Base-by-base conservation (phyloP, 306 rosid species). In the Acacia confusa region DNA sequence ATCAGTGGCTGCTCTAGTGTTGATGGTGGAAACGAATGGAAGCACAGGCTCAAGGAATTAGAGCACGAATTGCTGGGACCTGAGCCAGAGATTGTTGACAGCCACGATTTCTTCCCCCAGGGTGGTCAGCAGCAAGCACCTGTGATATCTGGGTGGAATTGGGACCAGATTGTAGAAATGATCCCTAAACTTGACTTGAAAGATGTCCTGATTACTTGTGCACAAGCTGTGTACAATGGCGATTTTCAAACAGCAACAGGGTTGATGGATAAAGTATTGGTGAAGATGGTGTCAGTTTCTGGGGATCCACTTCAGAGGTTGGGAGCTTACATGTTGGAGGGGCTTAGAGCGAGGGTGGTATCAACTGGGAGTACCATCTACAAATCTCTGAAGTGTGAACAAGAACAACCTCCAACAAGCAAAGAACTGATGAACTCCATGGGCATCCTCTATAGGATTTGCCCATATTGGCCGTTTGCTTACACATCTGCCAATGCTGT, bases 271-370 rank as follows among this genome's bases (percentile, higher is more conserved):
- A 82, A 84, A 55, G 87, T 89, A 6, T 82, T 96, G 82, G 94
- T 70, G 69, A 89, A 87, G 66, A 93, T 87, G 97, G 99, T 96
- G 24, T 96, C 98, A 0, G 94, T 96, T 60, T 79, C 84, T 14
- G 99, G 99, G 38, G 89, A 87, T 17, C 99, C 98, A 45, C 78
- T 84, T 11, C 92, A 93, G 76, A 87, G 99, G 72, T 32, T 96
- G 86, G 97, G 98, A 65, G 98, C 99, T 82, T 96, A 96, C 89
- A 41, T 92, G 94, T 86, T 96, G 89, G 99, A 96, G 85, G 99
- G 99, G 78, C 90, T 96, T 17, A 85, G 90, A 86, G 99, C 99
- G 36, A 91, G 88, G 88, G 41, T 91, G 85, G 97, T 89, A 72
- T 86, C 88, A 72, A 93, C 99, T 8, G 99, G 99, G 66, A 93